A percentile compares a stretch with the other conserved stretches of the same genome.
Conservation (phyloP, 768 basidiomycete genomes). For the Serendipita indica region DNA sequence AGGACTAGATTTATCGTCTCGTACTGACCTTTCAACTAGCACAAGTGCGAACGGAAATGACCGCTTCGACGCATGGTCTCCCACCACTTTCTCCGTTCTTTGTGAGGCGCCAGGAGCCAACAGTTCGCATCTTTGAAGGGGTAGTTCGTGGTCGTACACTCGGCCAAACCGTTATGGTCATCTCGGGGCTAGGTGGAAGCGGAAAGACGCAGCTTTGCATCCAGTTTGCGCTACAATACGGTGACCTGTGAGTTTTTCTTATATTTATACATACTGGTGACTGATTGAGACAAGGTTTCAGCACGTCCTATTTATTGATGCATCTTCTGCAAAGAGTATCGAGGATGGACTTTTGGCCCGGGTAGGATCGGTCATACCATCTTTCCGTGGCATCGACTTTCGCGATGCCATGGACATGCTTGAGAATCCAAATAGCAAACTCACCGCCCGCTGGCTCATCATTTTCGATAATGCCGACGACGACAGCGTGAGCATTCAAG, state of each 20-base stretch:
- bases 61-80: background rate
- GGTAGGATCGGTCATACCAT: background rate
- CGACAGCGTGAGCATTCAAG: background rate
- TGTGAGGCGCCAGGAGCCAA: background rate
- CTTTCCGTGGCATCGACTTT: background rate
- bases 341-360: background rate
- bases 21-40: background rate
- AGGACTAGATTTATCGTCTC: background rate
- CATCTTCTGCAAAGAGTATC: background rate
- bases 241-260: background rate
- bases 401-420: background rate
- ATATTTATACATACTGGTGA: background rate
- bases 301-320: conserved; percentile 1
- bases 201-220: background rate
- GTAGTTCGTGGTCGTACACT: background rate
- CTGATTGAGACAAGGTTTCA: background rate
- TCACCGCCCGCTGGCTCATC: background rate
- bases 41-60: background rate
- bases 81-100: conserved; percentile 1
- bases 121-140: background rate
- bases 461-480: conserved; percentile 7
- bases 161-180: background rate
- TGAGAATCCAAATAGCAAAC: background rate
- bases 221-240: background rate
- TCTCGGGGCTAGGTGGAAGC: background rate